Evolutionary conservation across 768 basidiomycete genomes (phyloP).

Genomic region (Asterophora parasitica): DNA sequence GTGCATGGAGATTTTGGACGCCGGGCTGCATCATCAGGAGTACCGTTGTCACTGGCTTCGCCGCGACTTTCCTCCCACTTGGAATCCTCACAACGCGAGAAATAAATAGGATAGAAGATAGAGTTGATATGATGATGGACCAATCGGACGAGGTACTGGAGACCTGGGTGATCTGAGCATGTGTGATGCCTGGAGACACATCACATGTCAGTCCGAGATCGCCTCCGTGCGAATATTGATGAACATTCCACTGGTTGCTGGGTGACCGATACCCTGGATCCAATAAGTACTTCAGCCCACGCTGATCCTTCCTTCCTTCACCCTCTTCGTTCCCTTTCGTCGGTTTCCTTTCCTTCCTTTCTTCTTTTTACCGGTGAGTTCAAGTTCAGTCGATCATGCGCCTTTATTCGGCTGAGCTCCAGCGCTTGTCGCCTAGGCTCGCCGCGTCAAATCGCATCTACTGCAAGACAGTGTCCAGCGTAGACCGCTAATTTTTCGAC

Average conservation of each 20-base stretch:
- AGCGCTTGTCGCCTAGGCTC: slow-evolving; percentile 43
- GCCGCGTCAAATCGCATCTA: slow-evolving; percentile 35
- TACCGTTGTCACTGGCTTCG: slow-evolving; percentile 35
- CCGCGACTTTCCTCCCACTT: slow-evolving; percentile 27
- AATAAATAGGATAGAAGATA: slow-evolving; percentile 11
- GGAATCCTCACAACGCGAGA: slow-evolving; percentile 20
- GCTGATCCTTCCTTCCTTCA: slow-evolving; percentile 20
- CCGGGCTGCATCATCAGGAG: slow-evolving; percentile 40
- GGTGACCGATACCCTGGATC: slow-evolving; percentile 24
- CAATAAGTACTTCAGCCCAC: slow-evolving; percentile 17
- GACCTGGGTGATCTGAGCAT: slow-evolving; percentile 4
- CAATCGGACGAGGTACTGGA: slow-evolving; percentile 13
- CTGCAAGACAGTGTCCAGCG: slow-evolving; percentile 74
- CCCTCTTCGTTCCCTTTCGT: slow-evolving; percentile 40
- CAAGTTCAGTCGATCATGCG: neutral
- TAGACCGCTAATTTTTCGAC: slow-evolving; percentile 59
- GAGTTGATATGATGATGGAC: slow-evolving; percentile 13
- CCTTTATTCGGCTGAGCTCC: slow-evolving; percentile 15
- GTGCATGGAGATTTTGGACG: slow-evolving; percentile 87
- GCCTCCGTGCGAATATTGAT: slow-evolving; percentile 26
- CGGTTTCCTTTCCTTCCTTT: slow-evolving; percentile 38
- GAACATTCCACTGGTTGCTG: slow-evolving; percentile 35
- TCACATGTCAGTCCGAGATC: slow-evolving; percentile 20
- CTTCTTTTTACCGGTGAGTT: slow-evolving; percentile 39
- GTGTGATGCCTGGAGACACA: slow-evolving; percentile 16